Base-by-base conservation (phyloP, 768 basidiomycete genomes). In the Imleria badia region DNA sequence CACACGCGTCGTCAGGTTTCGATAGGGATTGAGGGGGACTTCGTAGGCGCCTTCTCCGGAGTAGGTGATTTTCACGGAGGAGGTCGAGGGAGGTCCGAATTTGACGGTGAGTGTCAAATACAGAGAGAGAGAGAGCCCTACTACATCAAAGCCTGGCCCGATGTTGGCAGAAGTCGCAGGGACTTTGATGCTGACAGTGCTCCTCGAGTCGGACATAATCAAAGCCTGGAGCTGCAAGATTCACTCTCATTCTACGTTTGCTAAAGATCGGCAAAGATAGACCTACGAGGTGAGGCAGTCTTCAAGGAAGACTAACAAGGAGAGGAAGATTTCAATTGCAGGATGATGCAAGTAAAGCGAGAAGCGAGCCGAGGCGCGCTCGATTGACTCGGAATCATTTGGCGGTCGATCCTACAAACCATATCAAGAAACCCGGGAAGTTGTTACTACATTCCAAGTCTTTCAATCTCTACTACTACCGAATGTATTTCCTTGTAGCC, bases 121-220 rank as follows among this genome's bases (percentile, higher is more conserved):
- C 30, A 97, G 82, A 1, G 92, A 93, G 22, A 98, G 85, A 0
- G 96, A 95, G 59, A 99, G 87, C n/a, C 97, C 97, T 60, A 98
- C 94, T 59, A 98, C 97, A 71, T 99, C 97, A 73, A 99, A 99
- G 23, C 96, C 96, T 38, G 96, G 96, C 3, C 96, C 96, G 66
- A 99, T 94, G 77, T 99, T 99, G 60, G 96, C 96, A 59, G 95
- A 94, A 3, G 96, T 98, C n/a, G 94, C 94, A 11, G 96, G 96
- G 48, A 98, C 89, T 59, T 79, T 82, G 72, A 99, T 92, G 35
- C 76, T 79, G 73, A 94, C 82, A 12, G 63, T 46, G n/a, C 39
- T 51, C 47, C 61, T 59, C 56, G 49, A 23, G 39, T 43, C 40
- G 26, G 63, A 43, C 71, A 72, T 71, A 56, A 41, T 54, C 39